Evolutionary conservation across 2,329 filamentous ascomycete genomes (phyloP), one percentile per base, ranked within the genome.

Genomic region (Fusarium sp.): DNA sequence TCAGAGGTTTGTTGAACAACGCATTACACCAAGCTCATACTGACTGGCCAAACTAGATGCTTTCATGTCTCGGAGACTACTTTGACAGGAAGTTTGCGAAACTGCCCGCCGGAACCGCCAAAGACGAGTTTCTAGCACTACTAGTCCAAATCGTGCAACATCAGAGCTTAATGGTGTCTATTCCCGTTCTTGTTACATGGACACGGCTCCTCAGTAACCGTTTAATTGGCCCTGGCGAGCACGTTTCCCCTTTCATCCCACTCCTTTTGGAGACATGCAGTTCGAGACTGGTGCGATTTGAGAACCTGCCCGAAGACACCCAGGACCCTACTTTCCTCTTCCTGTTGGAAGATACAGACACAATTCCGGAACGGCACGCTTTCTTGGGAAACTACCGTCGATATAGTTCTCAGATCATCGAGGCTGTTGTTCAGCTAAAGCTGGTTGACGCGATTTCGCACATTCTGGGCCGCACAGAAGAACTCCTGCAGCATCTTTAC

Each of bases 301-400:
- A 99, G 78, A 90, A 87, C 66, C 82, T 98, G 4, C 92, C 94
- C 0, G 90, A 95, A 67, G 92, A 97, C 66, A 91, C 90, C 0
- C 87, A 92, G 46, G 90, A 97, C 71, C 85, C 92, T 3, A 94
- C 92, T 1, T 87, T 94, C 60, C 82, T 93, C 13, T 96, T 97
- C 70, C 84, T 99, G 2, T 85, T 94, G 73, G 94, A 98, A 75
- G 96, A 99, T 75, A 96, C 97, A 56, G 96, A 99, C 75, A 98
- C 95, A 0, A 84, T 95, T 20, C 96, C 96, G 0, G 96, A 99
- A 77, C 88, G 94, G 23, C 96, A 99, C 79, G 93, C 94, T 1
- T 99, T 99, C 77, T 85, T 98, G 13, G 94, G 95, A 6, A 98
- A 99, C 75, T 99, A 99, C 78, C 87, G 96, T 39, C 88, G 96